Percentiles rank a stretch among this genome's conserved stretches.
Evolutionary conservation across 805 yeast genomes (phyloP).

Genomic region (Clavispora asparagi): DNA sequence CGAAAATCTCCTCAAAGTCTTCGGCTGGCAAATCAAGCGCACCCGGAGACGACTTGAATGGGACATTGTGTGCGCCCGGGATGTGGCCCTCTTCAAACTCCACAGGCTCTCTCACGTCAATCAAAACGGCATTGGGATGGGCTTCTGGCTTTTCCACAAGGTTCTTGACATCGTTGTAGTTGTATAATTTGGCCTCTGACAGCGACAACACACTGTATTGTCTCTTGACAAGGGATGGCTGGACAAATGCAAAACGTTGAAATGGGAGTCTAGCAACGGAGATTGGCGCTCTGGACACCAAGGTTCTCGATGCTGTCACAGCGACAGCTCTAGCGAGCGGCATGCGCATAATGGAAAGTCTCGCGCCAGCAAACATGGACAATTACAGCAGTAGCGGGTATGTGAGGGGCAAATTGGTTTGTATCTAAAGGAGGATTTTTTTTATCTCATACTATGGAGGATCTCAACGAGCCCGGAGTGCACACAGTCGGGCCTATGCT

Average conservation of each 20-base stretch:
- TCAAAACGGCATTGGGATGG: slow-evolving; percentile 47
- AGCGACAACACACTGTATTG: slow-evolving; percentile 34
- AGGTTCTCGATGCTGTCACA: neutral
- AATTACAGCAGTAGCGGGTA: neutral
- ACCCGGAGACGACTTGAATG: slow-evolving; percentile 87
- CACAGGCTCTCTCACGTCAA: slow-evolving; percentile 90
- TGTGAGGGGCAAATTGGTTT: slow-evolving; percentile 1
- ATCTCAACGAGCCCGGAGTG: neutral
- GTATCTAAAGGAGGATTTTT: slow-evolving; percentile 3
- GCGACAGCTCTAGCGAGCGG: neutral
- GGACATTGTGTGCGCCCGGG: slow-evolving; percentile 82
- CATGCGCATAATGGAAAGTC: neutral
- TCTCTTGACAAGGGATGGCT: slow-evolving; percentile 1
- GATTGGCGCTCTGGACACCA: neutral
- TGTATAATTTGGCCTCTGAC: slow-evolving; percentile 44
- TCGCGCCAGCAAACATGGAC: slow-evolving; percentile 6
- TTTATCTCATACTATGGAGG: slow-evolving; percentile 1
- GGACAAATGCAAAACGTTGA: neutral
- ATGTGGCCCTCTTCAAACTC: slow-evolving; percentile 73
- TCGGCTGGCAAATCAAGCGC: slow-evolving; percentile 77
- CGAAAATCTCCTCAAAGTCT: slow-evolving; percentile 76
- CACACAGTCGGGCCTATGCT: neutral
- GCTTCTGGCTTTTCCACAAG: slow-evolving; percentile 39
- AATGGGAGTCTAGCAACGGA: neutral
- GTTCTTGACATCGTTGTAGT: slow-evolving; percentile 46